Base-by-base conservation (phyloP, 179 eudicot species). In the Pouteria campechiana region DNA sequence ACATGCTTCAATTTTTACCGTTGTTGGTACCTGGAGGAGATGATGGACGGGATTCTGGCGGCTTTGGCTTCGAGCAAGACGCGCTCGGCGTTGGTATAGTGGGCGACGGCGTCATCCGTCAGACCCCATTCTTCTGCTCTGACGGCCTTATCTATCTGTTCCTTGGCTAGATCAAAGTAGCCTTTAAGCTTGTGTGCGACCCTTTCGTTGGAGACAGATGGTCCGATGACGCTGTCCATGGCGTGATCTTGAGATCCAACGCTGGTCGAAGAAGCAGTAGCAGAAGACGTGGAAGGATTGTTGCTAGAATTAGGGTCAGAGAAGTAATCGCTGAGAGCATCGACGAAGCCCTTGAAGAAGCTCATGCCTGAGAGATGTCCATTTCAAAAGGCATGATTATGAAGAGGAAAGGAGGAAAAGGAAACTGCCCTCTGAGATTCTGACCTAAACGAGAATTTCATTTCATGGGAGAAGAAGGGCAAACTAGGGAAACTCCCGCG, bases 91-190 rank as follows among this genome's bases (percentile, higher is more conserved):
- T 64, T 76, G 37, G 64, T 66, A 37, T 90, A 90, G 41, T 75
- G 86, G 10, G 19, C 32, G 56, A 86, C 44, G 6, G 98, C 98
- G 42, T 90, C 98, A 54, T 79, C 81, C 32, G 53, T 34, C 49
- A 90, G 62, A 0, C 87, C 95, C 95, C 92, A 82, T 47, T 90
- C 98, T 55, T 90, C 98, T 17, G 94, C 80, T 50, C 84, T 73
- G 64, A 90, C 82, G 28, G 94, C 98, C 60, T 86, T 86, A 37
- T 58, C 90, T 19, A 79, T 86, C 73, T 79, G 94, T 33, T 52
- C 94, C 47, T 62, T 86, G 11, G 92, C 94, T 72, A 86, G 61
- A 51, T 86, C 94, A 40, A 76, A 87, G 63, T 79, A 90, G 3
- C 96, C 96, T 71, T 86, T 90, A 12, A 90, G 58, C 79, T 90